Conservation (phyloP, 2,329 filamentous ascomycete genomes). For the Sporothrix brasiliensis region DNA sequence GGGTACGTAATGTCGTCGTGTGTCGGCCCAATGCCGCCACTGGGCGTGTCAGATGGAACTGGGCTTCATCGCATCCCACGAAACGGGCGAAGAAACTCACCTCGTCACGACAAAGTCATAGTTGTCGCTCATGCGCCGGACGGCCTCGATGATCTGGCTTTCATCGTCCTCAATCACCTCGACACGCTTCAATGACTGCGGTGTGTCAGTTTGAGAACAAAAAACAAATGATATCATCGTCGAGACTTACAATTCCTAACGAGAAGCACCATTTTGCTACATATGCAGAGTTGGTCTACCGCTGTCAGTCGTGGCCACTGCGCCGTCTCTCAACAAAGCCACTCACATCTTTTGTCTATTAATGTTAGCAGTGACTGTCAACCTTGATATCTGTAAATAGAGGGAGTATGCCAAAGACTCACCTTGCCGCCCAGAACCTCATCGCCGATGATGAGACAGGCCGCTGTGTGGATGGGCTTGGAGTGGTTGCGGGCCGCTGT, state of each 20-base stretch:
- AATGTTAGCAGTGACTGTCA: background rate
- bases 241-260: constrained; percentile 58
- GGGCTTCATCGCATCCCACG: too few relatives aligned
- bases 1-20: constrained; percentile 98
- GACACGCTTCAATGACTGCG: constrained; percentile 66
- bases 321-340: background rate
- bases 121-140: constrained; percentile 78
- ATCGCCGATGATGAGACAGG: constrained; percentile 94
- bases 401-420: constrained; percentile 36
- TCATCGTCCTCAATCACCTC: constrained; percentile 96
- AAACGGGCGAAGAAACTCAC: constrained; percentile 39
- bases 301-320: background rate
- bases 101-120: constrained; percentile 96
- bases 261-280: constrained; percentile 67
- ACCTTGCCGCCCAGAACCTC: constrained; percentile 96
- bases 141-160: constrained; percentile 83
- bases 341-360: constrained; percentile 36
- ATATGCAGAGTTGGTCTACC: constrained; percentile 65
- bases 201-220: background rate
- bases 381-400: background rate
- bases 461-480: constrained; percentile 79
- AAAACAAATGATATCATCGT: background rate
- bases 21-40: constrained; percentile 92
- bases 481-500: constrained; percentile 30
- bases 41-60: constrained; percentile 37